A percentile compares a stretch with the other conserved stretches of the same genome.
Evolutionary conservation across 257 asterid species (phyloP).

Genomic region (Solanum clarkiae): DNA sequence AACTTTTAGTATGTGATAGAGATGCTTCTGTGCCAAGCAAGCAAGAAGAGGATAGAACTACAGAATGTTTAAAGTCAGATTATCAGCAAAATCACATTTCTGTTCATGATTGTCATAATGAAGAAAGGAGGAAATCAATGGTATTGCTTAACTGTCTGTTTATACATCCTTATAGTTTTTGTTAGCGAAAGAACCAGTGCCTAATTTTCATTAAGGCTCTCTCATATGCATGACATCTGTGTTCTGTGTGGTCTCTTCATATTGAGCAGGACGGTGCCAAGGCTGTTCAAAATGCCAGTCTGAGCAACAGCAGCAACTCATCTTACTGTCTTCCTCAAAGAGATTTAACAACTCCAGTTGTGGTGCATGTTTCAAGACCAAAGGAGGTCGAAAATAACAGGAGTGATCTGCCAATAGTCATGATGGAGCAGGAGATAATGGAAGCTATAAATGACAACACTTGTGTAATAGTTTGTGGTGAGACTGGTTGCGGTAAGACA

Average conservation of each 20-base stretch:
- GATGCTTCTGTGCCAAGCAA: slow-evolving; percentile 9
- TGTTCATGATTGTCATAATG: slow-evolving; percentile 5
- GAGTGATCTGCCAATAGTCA: slow-evolving; percentile 72
- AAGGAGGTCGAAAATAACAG: slow-evolving; percentile 64
- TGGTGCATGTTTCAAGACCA: slow-evolving; percentile 69
- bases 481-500: slow-evolving; percentile 96
- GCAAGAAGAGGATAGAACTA: slow-evolving; percentile 14
- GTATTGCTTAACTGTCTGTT: slow-evolving; percentile 14
- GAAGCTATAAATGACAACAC: slow-evolving; percentile 66
- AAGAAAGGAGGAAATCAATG: slow-evolving; percentile 13
- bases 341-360: slow-evolving; percentile 34
- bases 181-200: background rate
- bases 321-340: slow-evolving; percentile 9
- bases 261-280: slow-evolving; percentile 26
- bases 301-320: slow-evolving; percentile 8
- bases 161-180: background rate
- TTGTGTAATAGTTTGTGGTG: slow-evolving; percentile 86
- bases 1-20: slow-evolving; percentile 6
- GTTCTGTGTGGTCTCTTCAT: background rate
- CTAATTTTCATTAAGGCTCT: background rate
- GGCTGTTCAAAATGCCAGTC: slow-evolving; percentile 9
- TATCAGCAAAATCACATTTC: slow-evolving; percentile 4
- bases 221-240: background rate
- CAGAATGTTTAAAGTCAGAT: slow-evolving; percentile 11
- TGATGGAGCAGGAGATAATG: slow-evolving; percentile 99